phyloP scores from a whole-genome alignment of 306 rosid species.

The Prunus davidiana region DNA sequence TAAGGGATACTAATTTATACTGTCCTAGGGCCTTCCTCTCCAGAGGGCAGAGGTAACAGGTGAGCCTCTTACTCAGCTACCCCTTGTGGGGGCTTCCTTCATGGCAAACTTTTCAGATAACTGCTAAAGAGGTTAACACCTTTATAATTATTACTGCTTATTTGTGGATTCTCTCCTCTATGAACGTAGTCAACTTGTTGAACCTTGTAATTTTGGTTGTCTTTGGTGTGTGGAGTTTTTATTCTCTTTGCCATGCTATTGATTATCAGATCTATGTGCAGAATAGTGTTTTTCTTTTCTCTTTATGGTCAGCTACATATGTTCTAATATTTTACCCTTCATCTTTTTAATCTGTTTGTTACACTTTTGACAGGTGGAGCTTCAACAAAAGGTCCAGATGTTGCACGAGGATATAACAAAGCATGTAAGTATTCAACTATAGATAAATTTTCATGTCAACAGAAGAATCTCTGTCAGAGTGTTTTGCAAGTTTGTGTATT shows the following conservation, averaged over 20 bases:
- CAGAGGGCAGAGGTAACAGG: too few relatives aligned
- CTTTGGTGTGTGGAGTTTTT: neutral
- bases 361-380: conserved; percentile 56
- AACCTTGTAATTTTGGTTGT: neutral
- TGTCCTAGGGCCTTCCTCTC: neutral
- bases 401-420: conserved; percentile 80
- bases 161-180: too few relatives aligned
- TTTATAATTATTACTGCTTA: too few relatives aligned
- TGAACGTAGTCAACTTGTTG: neutral
- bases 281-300: neutral
- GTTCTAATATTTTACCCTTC: neutral
- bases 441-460: neutral
- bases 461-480: neutral
- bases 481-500: neutral
- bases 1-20: neutral
- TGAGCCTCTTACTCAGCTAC: too few relatives aligned
- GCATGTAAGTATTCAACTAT: conserved; percentile 53
- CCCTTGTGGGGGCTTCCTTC: too few relatives aligned
- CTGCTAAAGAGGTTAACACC: too few relatives aligned
- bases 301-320: neutral
- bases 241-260: neutral
- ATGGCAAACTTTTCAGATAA: too few relatives aligned
- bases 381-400: conserved; percentile 58
- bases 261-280: neutral
- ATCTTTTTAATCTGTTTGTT: conserved; percentile 19